Percentiles rank a stretch among this genome's conserved stretches.
Conservation (phyloP, 495 filamentous ascomycete genomes). For the Aspergillus bertholletiae region DNA sequence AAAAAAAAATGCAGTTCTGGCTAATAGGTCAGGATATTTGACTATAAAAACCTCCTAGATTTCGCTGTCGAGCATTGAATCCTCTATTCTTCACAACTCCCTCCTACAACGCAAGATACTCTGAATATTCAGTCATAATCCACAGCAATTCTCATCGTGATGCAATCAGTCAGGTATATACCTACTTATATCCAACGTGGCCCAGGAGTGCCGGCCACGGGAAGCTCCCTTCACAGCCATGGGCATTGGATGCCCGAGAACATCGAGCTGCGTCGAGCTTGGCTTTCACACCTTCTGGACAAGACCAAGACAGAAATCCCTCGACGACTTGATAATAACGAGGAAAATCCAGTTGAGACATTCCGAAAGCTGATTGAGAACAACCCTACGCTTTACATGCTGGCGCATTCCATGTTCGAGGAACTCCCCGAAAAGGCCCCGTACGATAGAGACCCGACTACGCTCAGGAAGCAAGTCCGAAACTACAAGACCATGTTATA, state of each 20-base stretch:
- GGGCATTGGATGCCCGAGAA: slow-evolving; percentile 2
- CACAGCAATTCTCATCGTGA: neutral
- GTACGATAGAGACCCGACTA: slow-evolving; percentile 53
- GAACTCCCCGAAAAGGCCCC: slow-evolving; percentile 46
- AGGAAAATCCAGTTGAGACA: neutral
- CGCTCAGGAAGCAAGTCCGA: slow-evolving; percentile 43
- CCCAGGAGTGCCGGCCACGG: neutral
- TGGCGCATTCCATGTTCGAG: slow-evolving; percentile 50
- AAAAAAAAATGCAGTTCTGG: neutral
- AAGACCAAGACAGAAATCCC: neutral
- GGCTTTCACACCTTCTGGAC: slow-evolving; percentile 1
- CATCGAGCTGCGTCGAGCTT: neutral
- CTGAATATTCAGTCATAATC: neutral
- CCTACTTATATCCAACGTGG: neutral
- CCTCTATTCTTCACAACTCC: neutral
- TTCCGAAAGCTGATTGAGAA: slow-evolving; percentile 27
- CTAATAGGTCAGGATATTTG: neutral
- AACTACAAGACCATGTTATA: slow-evolving; percentile 55
- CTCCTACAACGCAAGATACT: no score
- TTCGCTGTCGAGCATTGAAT: neutral
- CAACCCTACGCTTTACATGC: slow-evolving; percentile 12
- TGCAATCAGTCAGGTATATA: neutral
- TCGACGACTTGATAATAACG: neutral
- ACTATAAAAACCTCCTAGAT: neutral
- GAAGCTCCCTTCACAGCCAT: neutral